Conservation (phyloP, 495 filamentous ascomycete species). For the Neohortaea acidophila region DNA sequence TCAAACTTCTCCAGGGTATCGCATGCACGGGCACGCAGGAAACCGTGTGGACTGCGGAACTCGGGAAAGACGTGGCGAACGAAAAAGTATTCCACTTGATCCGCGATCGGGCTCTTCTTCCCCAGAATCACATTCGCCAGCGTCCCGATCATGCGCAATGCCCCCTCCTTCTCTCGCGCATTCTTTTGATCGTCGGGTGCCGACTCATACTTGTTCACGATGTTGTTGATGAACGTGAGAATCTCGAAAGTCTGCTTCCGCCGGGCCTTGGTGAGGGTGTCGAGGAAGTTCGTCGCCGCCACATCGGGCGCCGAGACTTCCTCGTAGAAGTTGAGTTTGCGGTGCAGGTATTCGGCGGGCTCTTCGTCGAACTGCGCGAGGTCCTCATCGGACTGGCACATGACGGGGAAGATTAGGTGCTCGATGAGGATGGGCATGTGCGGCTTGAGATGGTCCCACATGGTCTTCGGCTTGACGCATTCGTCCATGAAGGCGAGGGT, state of each 20-base stretch:
- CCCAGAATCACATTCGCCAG: constrained; percentile 83
- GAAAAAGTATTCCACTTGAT: constrained; percentile 98
- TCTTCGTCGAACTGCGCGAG: constrained; percentile 87
- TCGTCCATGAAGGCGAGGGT: constrained; percentile 90
- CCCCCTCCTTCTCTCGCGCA: constrained; percentile 89
- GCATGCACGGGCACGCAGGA: constrained; percentile 85
- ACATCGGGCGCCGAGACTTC: constrained; percentile 93
- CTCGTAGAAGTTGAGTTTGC: constrained; percentile 95
- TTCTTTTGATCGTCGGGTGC: constrained; percentile 75
- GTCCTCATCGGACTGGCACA: constrained; percentile 86
- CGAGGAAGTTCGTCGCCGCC: constrained; percentile 89
- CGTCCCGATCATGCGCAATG: constrained; percentile 92
- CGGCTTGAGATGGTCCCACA: constrained; percentile 86
- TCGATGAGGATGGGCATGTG: constrained; percentile 83
- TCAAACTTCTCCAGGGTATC: constrained; percentile 97
- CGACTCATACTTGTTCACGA: constrained; percentile 80
- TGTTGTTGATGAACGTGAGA: constrained; percentile 77
- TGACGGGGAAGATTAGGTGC: constrained; percentile 85
- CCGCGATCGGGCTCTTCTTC: constrained; percentile 94
- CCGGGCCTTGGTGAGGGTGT: constrained; percentile 82
- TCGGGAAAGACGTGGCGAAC: constrained; percentile 97
- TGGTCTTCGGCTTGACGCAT: constrained; percentile 90
- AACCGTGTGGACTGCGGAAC: constrained; percentile 84
- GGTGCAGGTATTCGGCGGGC: constrained; percentile 88
- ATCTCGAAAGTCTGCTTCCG: constrained; percentile 93